Evolutionary conservation across 129 eudicot genomes (phyloP).

Genomic region (Gnaphalium uliginosum): DNA sequence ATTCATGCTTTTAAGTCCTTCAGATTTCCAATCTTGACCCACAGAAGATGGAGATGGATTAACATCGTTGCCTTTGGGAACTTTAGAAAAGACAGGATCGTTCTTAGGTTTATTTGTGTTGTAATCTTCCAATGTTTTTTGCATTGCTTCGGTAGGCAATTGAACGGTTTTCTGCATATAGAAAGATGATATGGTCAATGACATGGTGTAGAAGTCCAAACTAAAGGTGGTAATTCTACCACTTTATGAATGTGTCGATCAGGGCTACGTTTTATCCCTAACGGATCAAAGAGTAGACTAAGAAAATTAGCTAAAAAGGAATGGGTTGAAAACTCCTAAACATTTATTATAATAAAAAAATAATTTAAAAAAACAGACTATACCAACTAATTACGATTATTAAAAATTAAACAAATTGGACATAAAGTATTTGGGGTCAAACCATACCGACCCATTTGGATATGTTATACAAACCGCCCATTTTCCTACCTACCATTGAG

Average conservation of each 20-base stretch:
- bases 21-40: conserved; percentile 61
- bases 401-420: background rate
- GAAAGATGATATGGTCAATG: conserved; percentile 32
- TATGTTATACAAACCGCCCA: background rate
- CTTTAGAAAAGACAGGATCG: conserved; percentile 16
- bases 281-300: background rate
- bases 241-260: background rate
- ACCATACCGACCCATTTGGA: background rate
- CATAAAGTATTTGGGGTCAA: background rate
- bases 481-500: background rate
- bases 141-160: conserved; percentile 71
- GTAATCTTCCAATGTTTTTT: conserved; percentile 65
- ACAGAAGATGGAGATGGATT: conserved; percentile 42
- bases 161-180: conserved; percentile 61
- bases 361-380: background rate
- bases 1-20: conserved; percentile 51
- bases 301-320: background rate
- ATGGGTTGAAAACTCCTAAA: background rate
- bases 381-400: background rate
- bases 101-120: conserved; percentile 32
- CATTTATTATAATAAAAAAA: too few relatives aligned
- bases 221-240: background rate
- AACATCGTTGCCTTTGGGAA: conserved; percentile 23
- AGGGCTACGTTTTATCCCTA: background rate
- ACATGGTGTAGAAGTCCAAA: background rate